These are phyloP conservation scores for Rubia peregrina DNA, from an alignment of 305 asterid species.

Conservation along the genomic window DNA sequence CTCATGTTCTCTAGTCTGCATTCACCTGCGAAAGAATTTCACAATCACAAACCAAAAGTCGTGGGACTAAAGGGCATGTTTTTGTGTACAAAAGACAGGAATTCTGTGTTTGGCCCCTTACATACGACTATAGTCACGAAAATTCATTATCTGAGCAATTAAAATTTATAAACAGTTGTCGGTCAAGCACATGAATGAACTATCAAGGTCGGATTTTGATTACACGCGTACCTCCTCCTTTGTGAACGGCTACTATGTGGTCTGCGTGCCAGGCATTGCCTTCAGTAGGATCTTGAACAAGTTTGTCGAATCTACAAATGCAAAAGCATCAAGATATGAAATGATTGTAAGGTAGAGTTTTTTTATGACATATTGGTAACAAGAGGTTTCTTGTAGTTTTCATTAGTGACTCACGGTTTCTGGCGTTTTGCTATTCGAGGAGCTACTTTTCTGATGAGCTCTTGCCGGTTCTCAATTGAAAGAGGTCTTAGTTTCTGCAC, in stretches of 20 bases:
- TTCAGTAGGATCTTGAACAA: conserved; percentile 63
- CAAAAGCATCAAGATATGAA: too few species aligned
- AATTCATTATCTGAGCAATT: too few species aligned
- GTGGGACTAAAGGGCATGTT: background rate
- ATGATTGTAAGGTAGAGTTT: too few species aligned
- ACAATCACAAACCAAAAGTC: conserved; percentile 10
- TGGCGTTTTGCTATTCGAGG: conserved; percentile 53
- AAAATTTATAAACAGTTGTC: too few species aligned
- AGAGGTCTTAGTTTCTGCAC: conserved; percentile 64
- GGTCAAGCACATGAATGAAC: background rate
- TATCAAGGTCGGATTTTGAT: conserved; percentile 3
- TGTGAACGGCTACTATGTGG: conserved; percentile 82
- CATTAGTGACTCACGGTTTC: conserved; percentile 44
- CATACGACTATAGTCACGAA: background rate
- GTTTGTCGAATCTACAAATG: conserved; percentile 56
- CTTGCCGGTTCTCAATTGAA: conserved; percentile 57
- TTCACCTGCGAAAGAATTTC: conserved; percentile 55
- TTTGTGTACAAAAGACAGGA: background rate
- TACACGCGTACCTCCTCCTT: conserved; percentile 67
- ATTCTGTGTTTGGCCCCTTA: background rate
- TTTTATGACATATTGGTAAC: background rate
- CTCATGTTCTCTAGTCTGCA: conserved; percentile 94
- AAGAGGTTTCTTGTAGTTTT: conserved; percentile 2
- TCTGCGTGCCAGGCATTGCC: conserved; percentile 99
- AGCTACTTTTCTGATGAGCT: conserved; percentile 51